phyloP scores from a whole-genome alignment of 768 basidiomycete species.

The Chalciporus piperatus region DNA sequence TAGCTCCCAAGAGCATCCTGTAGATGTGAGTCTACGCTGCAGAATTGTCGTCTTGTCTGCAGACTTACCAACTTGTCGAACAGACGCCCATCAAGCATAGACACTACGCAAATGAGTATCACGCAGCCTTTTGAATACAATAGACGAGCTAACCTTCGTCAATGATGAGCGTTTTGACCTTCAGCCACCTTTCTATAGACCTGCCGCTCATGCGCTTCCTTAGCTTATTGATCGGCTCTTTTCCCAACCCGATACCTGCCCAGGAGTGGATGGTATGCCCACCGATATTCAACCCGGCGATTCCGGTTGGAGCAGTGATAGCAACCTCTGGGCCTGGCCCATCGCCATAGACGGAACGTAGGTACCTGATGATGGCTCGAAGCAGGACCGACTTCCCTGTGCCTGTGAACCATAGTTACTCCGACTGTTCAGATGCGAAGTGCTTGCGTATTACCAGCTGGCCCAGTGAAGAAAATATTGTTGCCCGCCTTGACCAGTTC shows the following conservation, averaged over 20 bases:
- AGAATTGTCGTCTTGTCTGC: conserved; percentile 34
- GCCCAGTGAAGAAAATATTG: conserved; percentile 74
- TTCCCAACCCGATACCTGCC: conserved; percentile 63
- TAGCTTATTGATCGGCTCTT: conserved; percentile 43
- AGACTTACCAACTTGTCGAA: conserved; percentile 66
- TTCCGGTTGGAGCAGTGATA: conserved; percentile 64
- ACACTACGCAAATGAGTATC: conserved; percentile 41
- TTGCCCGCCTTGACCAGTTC: conserved; percentile 47
- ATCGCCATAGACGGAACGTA: conserved; percentile 29
- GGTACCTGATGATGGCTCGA: conserved; percentile 51
- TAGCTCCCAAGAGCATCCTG: conserved; percentile 39
- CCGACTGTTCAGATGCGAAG: not conserved
- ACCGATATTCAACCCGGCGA: conserved; percentile 69
- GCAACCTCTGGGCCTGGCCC: conserved; percentile 36
- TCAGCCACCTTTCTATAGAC: conserved; percentile 46
- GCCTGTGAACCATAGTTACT: conserved; percentile 30
- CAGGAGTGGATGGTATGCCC: conserved; percentile 66
- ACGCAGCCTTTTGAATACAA: not conserved
- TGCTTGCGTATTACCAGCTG: conserved; percentile 48
- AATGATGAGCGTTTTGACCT: conserved; percentile 55
- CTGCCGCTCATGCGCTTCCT: conserved; percentile 31
- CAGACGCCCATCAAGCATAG: conserved; percentile 68
- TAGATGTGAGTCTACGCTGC: not conserved
- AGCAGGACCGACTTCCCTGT: conserved; percentile 75
- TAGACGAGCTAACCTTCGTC: conserved; percentile 61